These are phyloP conservation scores for Fremontodendron californicum DNA, from an alignment of 345 rosid species.

Conservation along the genomic window DNA sequence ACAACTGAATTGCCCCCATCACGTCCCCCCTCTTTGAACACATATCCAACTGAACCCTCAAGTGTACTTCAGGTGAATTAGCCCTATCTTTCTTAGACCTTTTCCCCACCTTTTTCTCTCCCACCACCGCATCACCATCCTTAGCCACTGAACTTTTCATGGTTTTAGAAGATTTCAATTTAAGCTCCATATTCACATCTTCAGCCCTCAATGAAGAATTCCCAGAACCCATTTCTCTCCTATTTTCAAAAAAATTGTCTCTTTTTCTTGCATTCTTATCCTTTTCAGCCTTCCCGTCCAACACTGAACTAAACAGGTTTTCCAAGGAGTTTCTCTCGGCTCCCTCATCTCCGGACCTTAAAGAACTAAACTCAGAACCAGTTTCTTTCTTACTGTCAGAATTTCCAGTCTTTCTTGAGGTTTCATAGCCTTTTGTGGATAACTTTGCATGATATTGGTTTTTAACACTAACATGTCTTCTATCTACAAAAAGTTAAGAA, in stretches of 20 bases:
- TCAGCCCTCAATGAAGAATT: conserved; percentile 19
- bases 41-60: conserved; percentile 44
- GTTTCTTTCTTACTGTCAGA: conserved; percentile 17
- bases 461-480: conserved; percentile 9
- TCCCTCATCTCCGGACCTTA: conserved; percentile 12
- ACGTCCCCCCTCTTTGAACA: conserved; percentile 63
- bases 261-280: conserved; percentile 10
- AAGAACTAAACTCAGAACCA: conserved; percentile 29
- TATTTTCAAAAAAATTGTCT: conserved; percentile 4
- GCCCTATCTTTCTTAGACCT: conserved; percentile 28
- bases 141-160: background rate
- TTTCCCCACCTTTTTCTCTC: conserved; percentile 19
- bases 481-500: too few relatives aligned
- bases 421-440: conserved; percentile 26
- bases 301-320: conserved; percentile 23
- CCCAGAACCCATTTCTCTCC: conserved; percentile 22
- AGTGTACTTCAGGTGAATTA: conserved; percentile 22
- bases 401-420: conserved; percentile 14
- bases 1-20: conserved; percentile 44
- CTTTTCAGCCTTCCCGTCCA: conserved; percentile 27
- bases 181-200: conserved; percentile 4
- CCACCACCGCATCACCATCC: conserved; percentile 14
- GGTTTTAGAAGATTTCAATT: conserved; percentile 2
- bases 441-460: conserved; percentile 21
- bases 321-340: conserved; percentile 15